These are phyloP conservation scores for Jamesozyma rosinii DNA, from an alignment of 805 yeast genomes.

Conservation along the genomic window DNA sequence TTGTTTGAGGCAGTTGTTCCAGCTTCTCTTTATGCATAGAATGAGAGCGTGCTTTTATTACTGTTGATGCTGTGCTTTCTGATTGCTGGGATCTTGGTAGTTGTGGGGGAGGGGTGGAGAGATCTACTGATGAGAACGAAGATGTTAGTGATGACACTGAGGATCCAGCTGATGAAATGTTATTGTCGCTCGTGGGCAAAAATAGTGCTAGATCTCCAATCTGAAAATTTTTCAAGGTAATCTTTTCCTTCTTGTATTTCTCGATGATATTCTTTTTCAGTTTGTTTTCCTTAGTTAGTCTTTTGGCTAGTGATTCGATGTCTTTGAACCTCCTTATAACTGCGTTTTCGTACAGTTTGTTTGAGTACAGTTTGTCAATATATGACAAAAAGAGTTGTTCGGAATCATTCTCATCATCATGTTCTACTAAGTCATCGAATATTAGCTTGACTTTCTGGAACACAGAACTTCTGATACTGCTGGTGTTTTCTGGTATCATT, in stretches of 20 bases:
- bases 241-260: slow-evolving; percentile 34
- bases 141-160: slow-evolving; percentile 25
- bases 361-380: slow-evolving; percentile 22
- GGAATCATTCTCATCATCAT: background rate
- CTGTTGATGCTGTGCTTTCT: slow-evolving; percentile 5
- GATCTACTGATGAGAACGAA: slow-evolving; percentile 29
- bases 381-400: background rate
- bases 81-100: slow-evolving; percentile 8
- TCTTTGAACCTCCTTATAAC: slow-evolving; percentile 74
- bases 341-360: slow-evolving; percentile 31
- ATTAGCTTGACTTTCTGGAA: slow-evolving; percentile 21
- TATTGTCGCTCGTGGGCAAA: slow-evolving; percentile 55
- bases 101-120: slow-evolving; percentile 25
- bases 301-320: slow-evolving; percentile 83
- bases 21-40: slow-evolving; percentile 8
- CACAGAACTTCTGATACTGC: slow-evolving; percentile 42
- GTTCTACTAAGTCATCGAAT: slow-evolving; percentile 8
- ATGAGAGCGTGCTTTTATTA: background rate
- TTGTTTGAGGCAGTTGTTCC: background rate
- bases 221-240: slow-evolving; percentile 60
- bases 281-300: slow-evolving; percentile 54
- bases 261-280: slow-evolving; percentile 24
- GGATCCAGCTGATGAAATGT: slow-evolving; percentile 4
- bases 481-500: background rate
- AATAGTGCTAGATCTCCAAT: slow-evolving; percentile 74